phyloP scores from a whole-genome alignment of 1,284 basidiomycete species.

The Microstroma glucosiphilum region DNA sequence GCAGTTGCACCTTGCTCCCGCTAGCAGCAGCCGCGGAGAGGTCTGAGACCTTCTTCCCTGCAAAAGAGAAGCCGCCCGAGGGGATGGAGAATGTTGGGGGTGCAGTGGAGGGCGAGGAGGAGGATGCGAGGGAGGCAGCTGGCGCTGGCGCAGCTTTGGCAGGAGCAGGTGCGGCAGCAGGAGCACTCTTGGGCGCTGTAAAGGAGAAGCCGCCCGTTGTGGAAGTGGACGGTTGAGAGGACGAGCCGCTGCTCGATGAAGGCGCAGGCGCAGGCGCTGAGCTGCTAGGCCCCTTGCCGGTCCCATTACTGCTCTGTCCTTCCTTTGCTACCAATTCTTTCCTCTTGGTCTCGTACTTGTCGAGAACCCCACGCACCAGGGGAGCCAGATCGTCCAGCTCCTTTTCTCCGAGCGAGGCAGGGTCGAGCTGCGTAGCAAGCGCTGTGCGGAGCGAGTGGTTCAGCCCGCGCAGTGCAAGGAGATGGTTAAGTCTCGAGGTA shows the following conservation, averaged over 20 bases:
- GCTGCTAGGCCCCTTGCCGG: neutral
- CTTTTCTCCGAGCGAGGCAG: neutral
- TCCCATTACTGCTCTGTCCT: neutral
- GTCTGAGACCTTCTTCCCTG: slow-evolving; percentile 6
- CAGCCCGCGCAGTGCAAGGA: neutral
- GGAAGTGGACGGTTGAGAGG: too few relatives aligned
- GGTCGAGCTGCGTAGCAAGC: neutral
- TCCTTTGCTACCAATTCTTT: neutral
- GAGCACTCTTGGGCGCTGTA: neutral
- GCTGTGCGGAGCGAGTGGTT: slow-evolving; percentile 1
- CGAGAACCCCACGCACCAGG: neutral
- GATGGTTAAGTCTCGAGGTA: neutral
- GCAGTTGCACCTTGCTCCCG: neutral
- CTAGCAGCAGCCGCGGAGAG: slow-evolving; percentile 8
- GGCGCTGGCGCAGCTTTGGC: neutral
- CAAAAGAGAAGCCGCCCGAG: slow-evolving; percentile 1
- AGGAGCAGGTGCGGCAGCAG: neutral
- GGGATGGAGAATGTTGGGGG: neutral
- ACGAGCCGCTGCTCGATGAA: neutral
- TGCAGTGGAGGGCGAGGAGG: neutral
- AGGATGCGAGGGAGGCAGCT: neutral
- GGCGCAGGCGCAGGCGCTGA: neutral
- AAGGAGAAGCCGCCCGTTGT: slow-evolving; percentile 1
- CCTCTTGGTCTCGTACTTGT: slow-evolving; percentile 8
- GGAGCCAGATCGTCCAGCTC: slow-evolving; percentile 2